Percentiles rank a stretch among this genome's conserved stretches.
Conservation (phyloP, 2,329 filamentous ascomycete species). For the Aspergillus fijiensis region DNA sequence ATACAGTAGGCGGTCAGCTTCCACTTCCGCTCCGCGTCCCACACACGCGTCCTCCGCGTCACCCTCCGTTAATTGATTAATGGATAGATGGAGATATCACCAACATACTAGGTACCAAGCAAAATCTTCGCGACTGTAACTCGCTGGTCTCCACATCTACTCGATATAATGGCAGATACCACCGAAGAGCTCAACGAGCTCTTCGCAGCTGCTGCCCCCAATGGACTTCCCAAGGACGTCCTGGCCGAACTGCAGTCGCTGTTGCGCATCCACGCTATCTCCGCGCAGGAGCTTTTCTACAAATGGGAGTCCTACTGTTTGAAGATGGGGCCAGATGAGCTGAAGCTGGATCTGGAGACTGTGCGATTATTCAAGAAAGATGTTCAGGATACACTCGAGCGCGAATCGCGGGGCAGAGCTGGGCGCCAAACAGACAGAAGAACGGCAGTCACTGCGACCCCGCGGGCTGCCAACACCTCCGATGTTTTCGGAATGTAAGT, state of each 20-base stretch:
- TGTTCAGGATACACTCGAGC: conserved; percentile 79
- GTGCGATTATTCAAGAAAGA: conserved; percentile 80
- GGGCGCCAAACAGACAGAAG: conserved; percentile 63
- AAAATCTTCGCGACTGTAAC: not conserved
- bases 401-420: conserved; percentile 66
- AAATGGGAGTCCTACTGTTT: conserved; percentile 99
- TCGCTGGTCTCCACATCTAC: not conserved
- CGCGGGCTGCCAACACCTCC: conserved; percentile 58
- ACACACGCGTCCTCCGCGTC: conserved; percentile 8
- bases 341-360: conserved; percentile 67
- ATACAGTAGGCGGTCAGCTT: conserved; percentile 11
- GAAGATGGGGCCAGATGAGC: conserved; percentile 83
- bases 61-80: not conserved
- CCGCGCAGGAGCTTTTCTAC: conserved; percentile 85
- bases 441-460: conserved; percentile 55
- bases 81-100: not conserved
- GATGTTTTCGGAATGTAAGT: conserved; percentile 82
- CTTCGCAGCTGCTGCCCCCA: conserved; percentile 57
- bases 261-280: conserved; percentile 76
- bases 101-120: not conserved
- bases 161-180: conserved; percentile 48
- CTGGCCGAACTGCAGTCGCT: conserved; percentile 81
- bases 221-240: conserved; percentile 71
- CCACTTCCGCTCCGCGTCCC: not conserved
- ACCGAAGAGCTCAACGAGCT: conserved; percentile 56